Evolutionary conservation across 306 rosid genomes (phyloP), one percentile per base, ranked within the genome.

Genomic region (Rosa persica): DNA sequence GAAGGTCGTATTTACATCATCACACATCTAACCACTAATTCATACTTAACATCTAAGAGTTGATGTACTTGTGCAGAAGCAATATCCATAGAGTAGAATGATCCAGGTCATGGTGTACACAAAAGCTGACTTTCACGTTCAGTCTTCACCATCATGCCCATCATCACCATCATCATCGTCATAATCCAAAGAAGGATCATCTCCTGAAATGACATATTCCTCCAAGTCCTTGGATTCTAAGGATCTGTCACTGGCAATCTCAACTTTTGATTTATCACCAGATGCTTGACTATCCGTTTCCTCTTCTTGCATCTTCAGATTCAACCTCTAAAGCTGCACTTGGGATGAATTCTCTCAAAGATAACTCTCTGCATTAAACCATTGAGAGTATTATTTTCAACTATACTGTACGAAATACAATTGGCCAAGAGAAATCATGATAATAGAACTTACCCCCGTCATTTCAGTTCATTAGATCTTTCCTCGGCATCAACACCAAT

Each of bases 251-350:
- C 67, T 57, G 12, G 44, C 84, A 67, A 69, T 46, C 54, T 82
- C 83, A 25, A 70, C 87, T 61, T 87, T 87, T 3, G 89, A 89
- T 73, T 84, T 85, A 43, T 30, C 2, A 65, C 79, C 84, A 20
- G 97, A 90, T 58, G 42, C 77, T 85, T 83, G 83, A 43, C 57
- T 85, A 58, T 78, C 89, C 42, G 67, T 78, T 73, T 79, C 83
- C 48, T 81, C 88, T 19, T 84, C 90, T 49, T 86, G 89, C 68
- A n/a, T 83, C 91, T 76, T 83, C 91, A 9, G 92, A 90, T 66
- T 92, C 98, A 76, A 94, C 84, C 79, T 94, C 93, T 27, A 67
- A 79, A 64, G 98, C 98, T 81, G 96, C 96, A 81, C 77, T 60
- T 82, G 97, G 98, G 73, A 94, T 90, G 80, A 85, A 83, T 85